Percentiles rank a stretch among this genome's conserved stretches.
Conservation (phyloP, 495 filamentous ascomycete species). For the Penicillium robsamsonii region DNA sequence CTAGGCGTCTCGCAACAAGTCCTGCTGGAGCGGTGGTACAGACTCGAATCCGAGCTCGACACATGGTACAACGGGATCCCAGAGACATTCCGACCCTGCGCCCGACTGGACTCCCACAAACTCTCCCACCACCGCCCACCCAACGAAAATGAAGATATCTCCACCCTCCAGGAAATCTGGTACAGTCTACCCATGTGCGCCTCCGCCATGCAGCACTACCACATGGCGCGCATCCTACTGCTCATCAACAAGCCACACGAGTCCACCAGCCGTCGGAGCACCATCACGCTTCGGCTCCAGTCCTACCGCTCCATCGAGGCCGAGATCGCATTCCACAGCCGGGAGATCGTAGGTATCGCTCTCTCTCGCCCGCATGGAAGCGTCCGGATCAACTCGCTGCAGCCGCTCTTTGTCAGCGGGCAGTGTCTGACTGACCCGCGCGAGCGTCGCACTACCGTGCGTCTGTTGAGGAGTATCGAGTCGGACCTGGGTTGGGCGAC, state of each 20-base stretch:
- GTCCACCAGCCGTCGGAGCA: conserved; percentile 49
- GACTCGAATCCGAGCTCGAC: conserved; percentile 54
- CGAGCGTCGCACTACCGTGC: conserved; percentile 51
- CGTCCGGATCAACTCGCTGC: conserved; percentile 57
- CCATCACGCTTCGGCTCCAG: conserved; percentile 50
- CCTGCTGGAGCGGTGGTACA: conserved; percentile 56
- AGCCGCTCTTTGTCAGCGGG: conserved; percentile 61
- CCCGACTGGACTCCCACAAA: conserved; percentile 35
- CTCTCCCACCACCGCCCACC: conserved; percentile 16
- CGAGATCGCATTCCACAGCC: conserved; percentile 55
- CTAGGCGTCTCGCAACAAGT: conserved; percentile 52
- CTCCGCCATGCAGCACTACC: conserved; percentile 63
- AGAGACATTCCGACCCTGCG: conserved; percentile 55
- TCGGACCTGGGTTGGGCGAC: conserved; percentile 62
- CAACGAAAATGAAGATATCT: conserved; percentile 30
- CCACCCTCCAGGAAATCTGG: conserved; percentile 58
- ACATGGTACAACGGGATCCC: conserved; percentile 59
- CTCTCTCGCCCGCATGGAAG: conserved; percentile 53
- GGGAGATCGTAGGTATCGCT: conserved; percentile 57
- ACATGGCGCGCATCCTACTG: conserved; percentile 62
- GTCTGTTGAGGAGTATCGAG: conserved; percentile 57
- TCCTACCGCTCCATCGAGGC: conserved; percentile 53
- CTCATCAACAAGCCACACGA: conserved; percentile 62
- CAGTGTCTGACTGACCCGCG: conserved; percentile 53
- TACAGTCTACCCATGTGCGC: conserved; percentile 62